A percentile compares a stretch with the other conserved stretches of the same genome.
Conservation (phyloP, 2,329 filamentous ascomycete species). For the Ophiocordyceps sinensis region DNA sequence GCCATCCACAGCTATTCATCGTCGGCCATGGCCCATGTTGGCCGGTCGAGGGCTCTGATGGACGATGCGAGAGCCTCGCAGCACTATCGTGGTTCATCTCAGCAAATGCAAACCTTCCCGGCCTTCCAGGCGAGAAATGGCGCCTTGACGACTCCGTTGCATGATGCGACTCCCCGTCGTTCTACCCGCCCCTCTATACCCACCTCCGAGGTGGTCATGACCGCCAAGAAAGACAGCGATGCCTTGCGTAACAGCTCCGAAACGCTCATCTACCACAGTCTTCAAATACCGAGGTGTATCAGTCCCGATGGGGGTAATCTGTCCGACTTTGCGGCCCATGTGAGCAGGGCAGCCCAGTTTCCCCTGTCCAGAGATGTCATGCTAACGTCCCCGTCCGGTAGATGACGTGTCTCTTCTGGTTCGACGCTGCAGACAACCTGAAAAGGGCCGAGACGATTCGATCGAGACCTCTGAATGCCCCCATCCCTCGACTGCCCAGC, state of each 20-base stretch:
- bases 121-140: conserved; percentile 6
- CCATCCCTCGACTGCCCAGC: conserved; percentile 41
- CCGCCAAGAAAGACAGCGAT: conserved; percentile 14
- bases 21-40: conserved; percentile 16
- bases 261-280: conserved; percentile 39
- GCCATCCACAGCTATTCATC: conserved; percentile 25
- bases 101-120: conserved; percentile 8
- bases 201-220: conserved; percentile 12
- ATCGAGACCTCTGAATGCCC: conserved; percentile 21
- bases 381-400: conserved; percentile 18
- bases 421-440: conserved; percentile 72
- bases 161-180: conserved; percentile 14
- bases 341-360: conserved; percentile 21
- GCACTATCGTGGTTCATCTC: conserved; percentile 16
- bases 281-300: conserved; percentile 64
- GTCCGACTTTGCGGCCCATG: conserved; percentile 72
- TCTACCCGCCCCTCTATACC: conserved; percentile 24
- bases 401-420: conserved; percentile 97
- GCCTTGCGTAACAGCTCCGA: conserved; percentile 24
- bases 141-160: background rate
- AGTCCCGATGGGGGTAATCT: conserved; percentile 62
- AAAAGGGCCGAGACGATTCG: conserved; percentile 54
- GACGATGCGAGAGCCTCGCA: conserved; percentile 19
- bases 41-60: conserved; percentile 15
- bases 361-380: background rate